A percentile compares a stretch with the other conserved stretches of the same genome.
Conservation (phyloP, 2,329 filamentous ascomycete species). For the Botrytis hyacinthi region DNA sequence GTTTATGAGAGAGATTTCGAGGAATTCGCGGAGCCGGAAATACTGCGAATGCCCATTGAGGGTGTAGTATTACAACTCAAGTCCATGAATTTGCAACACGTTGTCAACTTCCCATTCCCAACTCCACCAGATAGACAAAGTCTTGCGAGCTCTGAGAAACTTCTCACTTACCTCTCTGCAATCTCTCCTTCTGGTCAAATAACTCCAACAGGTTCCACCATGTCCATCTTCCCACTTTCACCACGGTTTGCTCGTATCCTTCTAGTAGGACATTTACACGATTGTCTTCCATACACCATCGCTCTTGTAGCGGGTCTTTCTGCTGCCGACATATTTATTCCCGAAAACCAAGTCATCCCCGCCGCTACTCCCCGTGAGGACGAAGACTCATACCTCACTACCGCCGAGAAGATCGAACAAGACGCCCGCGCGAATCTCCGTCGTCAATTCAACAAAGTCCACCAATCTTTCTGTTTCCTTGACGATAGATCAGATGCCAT, state of each 20-base stretch:
- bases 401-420: slow-evolving; percentile 69
- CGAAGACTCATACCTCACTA: slow-evolving; percentile 55
- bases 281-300: slow-evolving; percentile 81
- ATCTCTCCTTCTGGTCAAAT: slow-evolving; percentile 70
- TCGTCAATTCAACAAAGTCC: slow-evolving; percentile 64
- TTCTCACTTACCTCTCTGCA: slow-evolving; percentile 82
- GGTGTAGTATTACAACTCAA: slow-evolving; percentile 91
- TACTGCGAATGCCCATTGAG: slow-evolving; percentile 88
- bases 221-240: slow-evolving; percentile 86
- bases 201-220: slow-evolving; percentile 76
- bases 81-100: slow-evolving; percentile 85
- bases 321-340: slow-evolving; percentile 82
- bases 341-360: slow-evolving; percentile 73
- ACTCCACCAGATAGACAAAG: slow-evolving; percentile 78
- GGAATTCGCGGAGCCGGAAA: slow-evolving; percentile 83
- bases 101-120: slow-evolving; percentile 94
- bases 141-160: slow-evolving; percentile 78
- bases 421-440: slow-evolving; percentile 64
- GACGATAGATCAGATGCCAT: slow-evolving; percentile 85
- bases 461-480: slow-evolving; percentile 74
- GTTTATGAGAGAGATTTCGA: slow-evolving; percentile 88
- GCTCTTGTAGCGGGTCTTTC: slow-evolving; percentile 86
- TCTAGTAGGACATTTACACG: slow-evolving; percentile 79
- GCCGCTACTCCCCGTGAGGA: slow-evolving; percentile 46
- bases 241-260: slow-evolving; percentile 90